Conservation (phyloP, 495 filamentous ascomycete species). For the Lepidopterella palustris region DNA sequence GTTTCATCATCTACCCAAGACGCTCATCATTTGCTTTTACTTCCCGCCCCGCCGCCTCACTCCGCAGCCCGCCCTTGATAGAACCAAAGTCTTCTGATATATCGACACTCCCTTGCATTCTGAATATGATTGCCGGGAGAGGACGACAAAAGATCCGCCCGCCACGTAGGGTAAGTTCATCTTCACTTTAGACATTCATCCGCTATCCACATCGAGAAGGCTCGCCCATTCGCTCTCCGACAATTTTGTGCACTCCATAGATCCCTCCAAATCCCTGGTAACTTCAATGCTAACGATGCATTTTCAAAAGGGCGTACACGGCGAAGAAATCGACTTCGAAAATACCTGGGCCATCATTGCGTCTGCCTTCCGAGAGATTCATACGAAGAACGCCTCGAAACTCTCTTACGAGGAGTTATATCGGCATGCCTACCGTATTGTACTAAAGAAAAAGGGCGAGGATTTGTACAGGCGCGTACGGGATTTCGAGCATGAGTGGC, state of each 20-base stretch:
- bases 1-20: neutral
- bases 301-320: conserved; percentile 46
- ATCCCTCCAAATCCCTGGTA: neutral
- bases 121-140: conserved; percentile 57
- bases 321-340: conserved; percentile 67
- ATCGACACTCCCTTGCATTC: neutral
- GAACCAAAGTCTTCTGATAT: neutral
- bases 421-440: conserved; percentile 93
- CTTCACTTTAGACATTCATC: conserved; percentile 4
- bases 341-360: conserved; percentile 68
- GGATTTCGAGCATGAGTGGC: conserved; percentile 72
- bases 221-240: neutral
- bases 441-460: conserved; percentile 77
- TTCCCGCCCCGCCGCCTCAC: neutral
- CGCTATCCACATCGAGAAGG: neutral
- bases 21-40: neutral
- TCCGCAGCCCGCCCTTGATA: neutral
- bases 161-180: conserved; percentile 58
- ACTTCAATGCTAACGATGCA: neutral
- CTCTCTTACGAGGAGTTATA: conserved; percentile 96
- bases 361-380: conserved; percentile 73
- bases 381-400: conserved; percentile 81
- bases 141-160: conserved; percentile 65
- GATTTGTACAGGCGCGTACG: conserved; percentile 75
- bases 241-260: too few species aligned